A percentile compares a stretch with the other conserved stretches of the same genome.
These are phyloP conservation scores for Chalciporus sp. DNA, from an alignment of 1,284 basidiomycete genomes.

Conservation along the genomic window DNA sequence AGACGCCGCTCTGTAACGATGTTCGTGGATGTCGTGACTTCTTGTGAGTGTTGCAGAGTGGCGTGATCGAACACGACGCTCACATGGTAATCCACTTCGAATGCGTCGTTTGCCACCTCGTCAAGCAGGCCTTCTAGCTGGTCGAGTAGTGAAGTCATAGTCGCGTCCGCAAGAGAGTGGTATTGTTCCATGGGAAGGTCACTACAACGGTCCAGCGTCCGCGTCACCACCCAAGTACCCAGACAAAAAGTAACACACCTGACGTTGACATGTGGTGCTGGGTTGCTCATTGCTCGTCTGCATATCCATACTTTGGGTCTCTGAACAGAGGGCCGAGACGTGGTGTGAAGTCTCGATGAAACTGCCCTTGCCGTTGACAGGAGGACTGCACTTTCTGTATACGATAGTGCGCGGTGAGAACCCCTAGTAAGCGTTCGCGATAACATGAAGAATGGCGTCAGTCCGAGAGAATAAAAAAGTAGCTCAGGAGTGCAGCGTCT, in stretches of 20 bases:
- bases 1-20: constrained; percentile 74
- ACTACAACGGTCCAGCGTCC: constrained; percentile 36
- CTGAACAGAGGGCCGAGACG: not conserved
- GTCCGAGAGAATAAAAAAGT: not conserved
- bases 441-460: constrained; percentile 16
- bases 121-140: constrained; percentile 82
- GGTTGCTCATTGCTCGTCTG: constrained; percentile 46
- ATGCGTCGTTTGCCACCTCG: constrained; percentile 51
- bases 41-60: constrained; percentile 12
- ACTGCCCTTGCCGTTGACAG: constrained; percentile 7
- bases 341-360: constrained; percentile 6
- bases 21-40: constrained; percentile 5
- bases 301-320: constrained; percentile 6
- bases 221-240: not conserved
- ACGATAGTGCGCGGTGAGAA: constrained; percentile 11
- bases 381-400: not conserved
- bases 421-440: constrained; percentile 20
- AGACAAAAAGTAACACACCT: constrained; percentile 39
- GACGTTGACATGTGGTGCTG: constrained; percentile 47
- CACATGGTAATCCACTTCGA: constrained; percentile 95
- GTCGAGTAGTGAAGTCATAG: constrained; percentile 85
- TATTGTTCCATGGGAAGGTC: constrained; percentile 71
- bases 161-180: constrained; percentile 75
- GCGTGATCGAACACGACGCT: constrained; percentile 36
- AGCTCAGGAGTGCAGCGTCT: not conserved